Base-by-base conservation (phyloP, 2,329 filamentous ascomycete genomes). In the Lecanosticta acicola region DNA sequence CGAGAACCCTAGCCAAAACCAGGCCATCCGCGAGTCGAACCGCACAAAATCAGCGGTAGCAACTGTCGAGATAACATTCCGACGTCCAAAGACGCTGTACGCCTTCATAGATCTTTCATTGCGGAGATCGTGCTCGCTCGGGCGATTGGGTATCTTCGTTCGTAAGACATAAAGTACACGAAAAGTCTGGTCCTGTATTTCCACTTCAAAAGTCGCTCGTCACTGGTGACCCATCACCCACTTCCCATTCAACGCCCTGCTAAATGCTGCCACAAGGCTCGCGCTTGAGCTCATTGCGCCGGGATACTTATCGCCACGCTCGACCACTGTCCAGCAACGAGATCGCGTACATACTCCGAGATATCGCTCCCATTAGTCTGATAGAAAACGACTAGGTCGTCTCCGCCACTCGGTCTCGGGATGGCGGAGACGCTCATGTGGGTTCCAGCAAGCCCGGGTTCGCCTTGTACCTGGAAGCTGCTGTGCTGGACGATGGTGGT, bases 381-480 rank as follows among this genome's bases (percentile, higher is more conserved):
- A 35, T 59, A 63, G 34, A 66, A 65, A 4, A 66, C 63, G 5
- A 62, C 46, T n/a, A 66, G 10, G 29, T 55, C 47, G 35, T 60
- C 52, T 3, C 62, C 62, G 1, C 60, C 61, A 34, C 57, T 60
- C 2, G 53, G 41, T 16, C 64, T 58, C 2, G 63, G 59, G 13
- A 67, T 51, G 3, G 67, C 59, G 2, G 65, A 67, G 13, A 68
- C 63, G 1, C 60, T 68, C 32, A 71, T 41, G 55, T 71, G 69
- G 3, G 67, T 69, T 2, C 68, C 69, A 1, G 61, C 59, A 1
- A 71, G 51, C 1, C 62, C 67, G 4, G 62, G 57, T 0, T 63
- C 56, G 4, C 61, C 63, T 8, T 55, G 58, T 18, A 72, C 60
- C 0, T 56, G 60, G 39, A 71, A 69, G 1, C 55, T 54, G 10